Conservation (phyloP, 2,329 filamentous ascomycete genomes). For the Emmonsiellopsis sp. region DNA sequence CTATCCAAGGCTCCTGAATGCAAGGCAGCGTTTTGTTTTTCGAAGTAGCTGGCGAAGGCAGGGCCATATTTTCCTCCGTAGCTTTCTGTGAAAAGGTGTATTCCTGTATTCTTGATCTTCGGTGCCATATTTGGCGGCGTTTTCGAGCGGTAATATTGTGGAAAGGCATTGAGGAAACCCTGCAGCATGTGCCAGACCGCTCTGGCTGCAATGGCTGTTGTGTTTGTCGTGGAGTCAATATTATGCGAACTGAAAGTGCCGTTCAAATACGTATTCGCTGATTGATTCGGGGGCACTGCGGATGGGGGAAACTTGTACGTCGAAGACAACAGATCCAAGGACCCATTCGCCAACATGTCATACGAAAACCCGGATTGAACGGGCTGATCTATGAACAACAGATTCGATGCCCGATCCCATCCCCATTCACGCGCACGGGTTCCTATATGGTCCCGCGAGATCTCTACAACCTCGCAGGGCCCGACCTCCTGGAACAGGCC, state of each 20-base stretch:
- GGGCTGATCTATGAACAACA: conserved; percentile 63
- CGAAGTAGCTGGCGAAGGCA: conserved; percentile 29
- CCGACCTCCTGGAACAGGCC: conserved; percentile 35
- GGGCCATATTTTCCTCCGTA: conserved; percentile 38
- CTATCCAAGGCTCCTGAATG: conserved; percentile 17
- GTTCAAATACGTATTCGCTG: conserved; percentile 31
- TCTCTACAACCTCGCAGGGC: conserved; percentile 30
- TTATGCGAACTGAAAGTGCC: conserved; percentile 45
- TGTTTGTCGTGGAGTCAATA: conserved; percentile 36
- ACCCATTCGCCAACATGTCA: conserved; percentile 9
- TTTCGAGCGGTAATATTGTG: conserved; percentile 49
- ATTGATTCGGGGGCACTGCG: conserved; percentile 33
- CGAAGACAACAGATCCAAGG: conserved; percentile 9
- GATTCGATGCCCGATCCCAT: conserved; percentile 51
- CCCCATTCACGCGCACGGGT: conserved; percentile 41
- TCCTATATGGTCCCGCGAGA: conserved; percentile 24
- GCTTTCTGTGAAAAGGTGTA: conserved; percentile 37
- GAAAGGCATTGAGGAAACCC: conserved; percentile 54
- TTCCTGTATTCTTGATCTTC: conserved; percentile 25
- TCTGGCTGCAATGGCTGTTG: conserved; percentile 42
- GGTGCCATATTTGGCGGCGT: not conserved
- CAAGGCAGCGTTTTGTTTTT: conserved; percentile 33
- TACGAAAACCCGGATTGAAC: conserved; percentile 40
- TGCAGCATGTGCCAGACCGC: conserved; percentile 52
- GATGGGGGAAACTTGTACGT: conserved; percentile 9